A percentile compares a stretch with the other conserved stretches of the same genome.
Evolutionary conservation across 495 filamentous ascomycete species (phyloP).

Genomic region (Penicillium roqueforti): DNA sequence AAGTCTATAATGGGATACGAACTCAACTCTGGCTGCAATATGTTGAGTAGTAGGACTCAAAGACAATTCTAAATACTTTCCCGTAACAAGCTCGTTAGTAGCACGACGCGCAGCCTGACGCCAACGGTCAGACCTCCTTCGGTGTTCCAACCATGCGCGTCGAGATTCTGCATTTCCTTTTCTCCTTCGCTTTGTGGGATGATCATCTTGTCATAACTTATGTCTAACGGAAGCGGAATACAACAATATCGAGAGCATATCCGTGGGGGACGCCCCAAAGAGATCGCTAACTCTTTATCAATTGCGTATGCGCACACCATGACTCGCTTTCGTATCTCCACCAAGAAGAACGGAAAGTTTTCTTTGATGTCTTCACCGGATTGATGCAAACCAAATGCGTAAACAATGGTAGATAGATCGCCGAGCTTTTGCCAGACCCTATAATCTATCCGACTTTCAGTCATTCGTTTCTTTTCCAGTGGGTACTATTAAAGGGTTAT

Average conservation of each 20-base stretch:
- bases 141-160: constrained; percentile 9
- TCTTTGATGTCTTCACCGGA: constrained; percentile 9
- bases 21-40: background rate
- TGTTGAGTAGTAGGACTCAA: constrained; percentile 1
- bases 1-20: background rate
- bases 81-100: constrained; percentile 1
- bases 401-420: constrained; percentile 12
- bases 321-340: constrained; percentile 37
- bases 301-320: constrained; percentile 38
- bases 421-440: constrained; percentile 14
- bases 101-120: background rate
- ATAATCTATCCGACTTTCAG: constrained; percentile 4
- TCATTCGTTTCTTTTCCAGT: background rate
- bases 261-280: constrained; percentile 45
- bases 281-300: constrained; percentile 41
- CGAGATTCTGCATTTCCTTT: background rate
- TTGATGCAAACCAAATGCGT: constrained; percentile 47
- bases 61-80: constrained; percentile 12
- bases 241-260: constrained; percentile 41
- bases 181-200: background rate
- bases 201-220: background rate
- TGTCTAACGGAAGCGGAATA: constrained; percentile 38
- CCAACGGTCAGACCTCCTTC: background rate
- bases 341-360: constrained; percentile 37
- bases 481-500: background rate